Base-by-base conservation (phyloP, 1,284 basidiomycete genomes). In the Heimioporus retisporus region DNA sequence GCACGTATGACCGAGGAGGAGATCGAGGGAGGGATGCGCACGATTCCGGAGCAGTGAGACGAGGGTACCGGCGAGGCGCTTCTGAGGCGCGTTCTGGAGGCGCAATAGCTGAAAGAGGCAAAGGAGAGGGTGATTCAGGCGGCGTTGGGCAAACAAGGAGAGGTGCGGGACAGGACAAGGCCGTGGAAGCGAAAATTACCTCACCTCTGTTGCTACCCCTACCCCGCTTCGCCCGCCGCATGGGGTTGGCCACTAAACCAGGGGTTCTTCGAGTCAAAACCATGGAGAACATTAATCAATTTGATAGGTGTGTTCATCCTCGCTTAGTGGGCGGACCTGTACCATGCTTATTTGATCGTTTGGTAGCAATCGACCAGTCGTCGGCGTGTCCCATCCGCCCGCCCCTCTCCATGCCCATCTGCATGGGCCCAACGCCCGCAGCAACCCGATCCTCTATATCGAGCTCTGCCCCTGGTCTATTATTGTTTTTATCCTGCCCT, bases 11-110 rank as follows among this genome's bases (percentile, higher is more conserved):
- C 77, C 25, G 72, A 78, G 6, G 77, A 79, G 1, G 83, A 90
- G 65, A 75, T 84, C 3, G 79, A 82, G 50, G 68, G 78, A 46
- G 87, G 87, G 70, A 77, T 83, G 56, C 78, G 77, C 43, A 84
- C 88, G 59, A 81, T 92, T 42, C 67, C 88, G 62, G 85, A 88
- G 64, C 82, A 83, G 60, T 85, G 92, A 66, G 91, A 90, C 0
- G 74, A 80, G 1, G 82, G 81, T 18, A 74, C 90, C 14, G 3
- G 28, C 28, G 80, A 79, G 7, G 86, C 84, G 8, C 80, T 86
- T 16, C 64, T 93, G 65, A 77, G 75, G 63, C 84, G 80, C 56
- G 80, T 85, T 56, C 81, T 80, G 23, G 80, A 82, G 66, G 81
- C 81, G 42, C 75, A 83, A 63, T 78, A 76, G 67, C 65, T 75